Percentiles rank a stretch among this genome's conserved stretches.
Evolutionary conservation across 352 stramenopile genomes (phyloP).

Genomic region (Phytophthora megakarya): DNA sequence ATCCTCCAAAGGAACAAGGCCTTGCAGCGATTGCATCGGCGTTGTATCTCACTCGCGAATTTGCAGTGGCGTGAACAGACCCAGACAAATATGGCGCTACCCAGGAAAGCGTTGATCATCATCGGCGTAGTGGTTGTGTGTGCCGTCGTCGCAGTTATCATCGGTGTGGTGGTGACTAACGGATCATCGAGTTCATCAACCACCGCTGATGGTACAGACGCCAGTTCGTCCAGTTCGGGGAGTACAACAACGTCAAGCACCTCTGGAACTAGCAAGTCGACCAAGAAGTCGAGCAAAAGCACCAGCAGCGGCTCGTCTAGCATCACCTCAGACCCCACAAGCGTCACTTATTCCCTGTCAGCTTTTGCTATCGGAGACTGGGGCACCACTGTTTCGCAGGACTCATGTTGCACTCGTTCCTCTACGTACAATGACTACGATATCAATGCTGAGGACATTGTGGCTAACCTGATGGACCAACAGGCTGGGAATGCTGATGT

Average conservation of each 20-base stretch:
- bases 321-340: slow-evolving; percentile 37
- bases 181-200: slow-evolving; percentile 25
- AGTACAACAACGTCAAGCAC: not conserved
- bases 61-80: slow-evolving; percentile 1
- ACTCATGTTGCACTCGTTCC: slow-evolving; percentile 70
- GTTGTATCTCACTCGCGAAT: slow-evolving; percentile 18
- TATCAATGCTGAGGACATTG: slow-evolving; percentile 61
- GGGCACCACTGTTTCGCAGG: slow-evolving; percentile 57
- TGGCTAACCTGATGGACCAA: slow-evolving; percentile 62
- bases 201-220: slow-evolving; percentile 20
- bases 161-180: slow-evolving; percentile 39
- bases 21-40: not conserved
- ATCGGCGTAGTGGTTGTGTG: slow-evolving; percentile 46
- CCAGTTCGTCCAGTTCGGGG: slow-evolving; percentile 22
- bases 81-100: slow-evolving; percentile 13
- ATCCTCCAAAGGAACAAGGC: slow-evolving; percentile 1
- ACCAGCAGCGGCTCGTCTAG: slow-evolving; percentile 24
- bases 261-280: slow-evolving; percentile 23
- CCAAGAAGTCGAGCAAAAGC: slow-evolving; percentile 20
- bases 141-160: slow-evolving; percentile 43
- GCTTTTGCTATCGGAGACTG: slow-evolving; percentile 80
- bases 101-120: slow-evolving; percentile 38
- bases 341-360: slow-evolving; percentile 45
- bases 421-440: slow-evolving; percentile 61
- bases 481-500: slow-evolving; percentile 40